phyloP scores from a whole-genome alignment of 306 rosid genomes.

The Castanea sativa region DNA sequence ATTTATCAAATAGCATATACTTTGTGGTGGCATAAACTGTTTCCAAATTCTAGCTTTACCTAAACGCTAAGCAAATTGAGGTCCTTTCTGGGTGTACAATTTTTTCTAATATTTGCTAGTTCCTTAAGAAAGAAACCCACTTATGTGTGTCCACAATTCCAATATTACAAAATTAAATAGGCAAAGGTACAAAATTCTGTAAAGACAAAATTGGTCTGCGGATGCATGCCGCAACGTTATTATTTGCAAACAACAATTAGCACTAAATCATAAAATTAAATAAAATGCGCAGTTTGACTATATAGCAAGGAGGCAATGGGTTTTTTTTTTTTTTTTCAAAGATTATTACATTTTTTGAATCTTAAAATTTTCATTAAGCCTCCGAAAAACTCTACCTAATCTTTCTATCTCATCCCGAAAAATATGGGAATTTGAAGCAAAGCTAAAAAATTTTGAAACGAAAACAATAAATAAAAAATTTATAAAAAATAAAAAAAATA shows the following conservation, averaged over 20 bases:
- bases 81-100: not conserved
- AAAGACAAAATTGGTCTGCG: not conserved
- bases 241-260: too few relatives aligned
- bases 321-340: too few relatives aligned
- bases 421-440: constrained; percentile 7
- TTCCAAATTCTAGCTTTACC: not conserved
- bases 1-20: too few relatives aligned
- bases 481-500: not conserved
- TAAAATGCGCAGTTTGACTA: too few relatives aligned
- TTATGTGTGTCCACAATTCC: not conserved
- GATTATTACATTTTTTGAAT: too few relatives aligned
- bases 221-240: not conserved
- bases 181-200: not conserved
- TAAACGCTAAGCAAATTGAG: not conserved
- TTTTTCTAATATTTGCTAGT: not conserved
- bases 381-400: not conserved
- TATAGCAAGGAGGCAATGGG: too few relatives aligned
- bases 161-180: not conserved
- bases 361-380: not conserved
- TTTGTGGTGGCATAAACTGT: not conserved
- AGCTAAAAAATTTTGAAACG: constrained; percentile 5
- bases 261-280: too few relatives aligned
- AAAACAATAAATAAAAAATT: not conserved
- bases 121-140: not conserved
- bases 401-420: not conserved